phyloP scores from a whole-genome alignment of 2,329 filamentous ascomycete species.

The Phoma sp. region DNA sequence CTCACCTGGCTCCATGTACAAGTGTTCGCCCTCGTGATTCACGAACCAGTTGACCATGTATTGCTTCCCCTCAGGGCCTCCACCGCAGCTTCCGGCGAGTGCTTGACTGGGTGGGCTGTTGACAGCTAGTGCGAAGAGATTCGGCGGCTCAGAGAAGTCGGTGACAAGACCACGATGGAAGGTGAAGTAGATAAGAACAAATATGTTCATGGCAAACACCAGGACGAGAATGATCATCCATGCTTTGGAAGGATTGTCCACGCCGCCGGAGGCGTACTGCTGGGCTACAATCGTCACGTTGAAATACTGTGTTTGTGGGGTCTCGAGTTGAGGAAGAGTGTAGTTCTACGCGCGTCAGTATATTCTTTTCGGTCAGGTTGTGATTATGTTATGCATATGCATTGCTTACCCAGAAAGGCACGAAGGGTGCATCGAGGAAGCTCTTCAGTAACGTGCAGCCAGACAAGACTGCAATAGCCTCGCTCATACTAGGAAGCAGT shows the following conservation, averaged over 20 bases:
- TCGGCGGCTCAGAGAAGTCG: constrained; percentile 80
- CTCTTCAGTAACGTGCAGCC: constrained; percentile 71
- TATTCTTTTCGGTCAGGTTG: background rate
- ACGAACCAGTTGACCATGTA: constrained; percentile 56
- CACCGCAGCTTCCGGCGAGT: constrained; percentile 64
- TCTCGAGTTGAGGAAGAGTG: constrained; percentile 44
- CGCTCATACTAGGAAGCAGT: constrained; percentile 71
- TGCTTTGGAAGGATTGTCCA: constrained; percentile 65
- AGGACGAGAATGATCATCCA: constrained; percentile 73
- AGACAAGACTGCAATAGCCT: constrained; percentile 74
- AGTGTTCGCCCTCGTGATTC: constrained; percentile 59
- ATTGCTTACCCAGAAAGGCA: constrained; percentile 53
- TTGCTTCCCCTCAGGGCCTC: constrained; percentile 61
- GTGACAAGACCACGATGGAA: constrained; percentile 70
- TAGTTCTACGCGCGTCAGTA: constrained; percentile 40
- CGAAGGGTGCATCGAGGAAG: constrained; percentile 66
- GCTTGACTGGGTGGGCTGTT: constrained; percentile 65
- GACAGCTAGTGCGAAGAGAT: constrained; percentile 75
- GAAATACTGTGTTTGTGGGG: constrained; percentile 65
- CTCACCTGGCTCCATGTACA: constrained; percentile 59
- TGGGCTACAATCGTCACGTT: constrained; percentile 69
- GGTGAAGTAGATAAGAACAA: constrained; percentile 70
- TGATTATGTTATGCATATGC: background rate
- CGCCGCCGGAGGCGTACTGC: constrained; percentile 74
- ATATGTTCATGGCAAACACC: constrained; percentile 71